Base-by-base conservation (phyloP, 257 asterid species). In the Solanum virginianum region DNA sequence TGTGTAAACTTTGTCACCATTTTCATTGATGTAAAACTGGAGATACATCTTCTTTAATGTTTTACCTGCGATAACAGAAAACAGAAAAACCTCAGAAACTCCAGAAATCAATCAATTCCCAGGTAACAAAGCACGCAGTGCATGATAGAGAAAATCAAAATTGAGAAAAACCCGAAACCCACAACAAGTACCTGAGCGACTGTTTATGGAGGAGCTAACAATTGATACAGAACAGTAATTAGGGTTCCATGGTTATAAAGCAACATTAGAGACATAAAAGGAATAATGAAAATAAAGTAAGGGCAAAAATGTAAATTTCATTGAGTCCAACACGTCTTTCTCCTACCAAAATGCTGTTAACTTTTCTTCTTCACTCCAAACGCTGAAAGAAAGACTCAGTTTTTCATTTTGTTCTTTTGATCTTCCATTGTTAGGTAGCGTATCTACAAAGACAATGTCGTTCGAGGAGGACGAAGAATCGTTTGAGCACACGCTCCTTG, bases 401-500 rank as follows among this genome's bases (percentile, higher is more conserved):
- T 3, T 16, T 39, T 36, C 41, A 36, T 36, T 36, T 36, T 36
- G 0, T 36, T 36, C 41, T 4, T 16, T 9, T 26, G 0, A 24
- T 79, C 65, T 53, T 20, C 41, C 63, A 79, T 36, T 32, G 47
- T 36, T 32, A 32, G 36, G 36, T 32, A 1, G 51, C n/a, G 72
- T 29, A 26, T 17, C 32, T 20, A 18, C 56, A 20, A 32, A 80
- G 80, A 87, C 90, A 89, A 94, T 94, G 98, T 93, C 97, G 91
- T 90, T 86, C 83, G 97, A 93, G 74, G 97, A 94, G 70, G 96
- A 90, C 20, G 97, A 93, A 83, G 99, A 95, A 85, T 88, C 97
- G 69, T 93, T 96, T 90, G 97, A 94, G 92, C 98, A 95, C 91
- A 96, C 98, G 22, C 95, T 96, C 82, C 90, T 96, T 62, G 98